Conservation (phyloP, 768 basidiomycete species). For the Lyophyllum decastes region DNA sequence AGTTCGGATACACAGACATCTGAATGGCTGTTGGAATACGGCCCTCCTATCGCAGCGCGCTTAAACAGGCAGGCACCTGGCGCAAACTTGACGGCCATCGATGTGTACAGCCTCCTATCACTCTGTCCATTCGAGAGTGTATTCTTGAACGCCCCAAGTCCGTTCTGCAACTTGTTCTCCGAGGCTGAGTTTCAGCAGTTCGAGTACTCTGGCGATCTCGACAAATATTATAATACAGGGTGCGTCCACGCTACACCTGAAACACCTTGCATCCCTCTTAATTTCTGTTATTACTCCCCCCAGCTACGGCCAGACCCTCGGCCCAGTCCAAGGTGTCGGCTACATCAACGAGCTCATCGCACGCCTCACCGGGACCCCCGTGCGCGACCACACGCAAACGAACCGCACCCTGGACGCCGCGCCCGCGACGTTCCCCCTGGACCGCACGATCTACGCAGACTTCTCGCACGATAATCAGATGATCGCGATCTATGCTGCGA, state of each 20-base stretch:
- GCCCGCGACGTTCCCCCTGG: conserved; percentile 70
- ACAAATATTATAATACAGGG: conserved; percentile 82
- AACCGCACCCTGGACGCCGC: conserved; percentile 70
- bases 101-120: conserved; percentile 63
- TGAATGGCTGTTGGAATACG: conserved; percentile 60
- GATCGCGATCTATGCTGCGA: conserved; percentile 71
- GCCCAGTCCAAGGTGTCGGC: conserved; percentile 81
- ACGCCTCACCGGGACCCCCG: conserved; percentile 64
- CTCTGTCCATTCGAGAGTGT: conserved; percentile 84
- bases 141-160: conserved; percentile 49
- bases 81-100: conserved; percentile 53
- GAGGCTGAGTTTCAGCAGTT: conserved; percentile 61
- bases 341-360: conserved; percentile 90
- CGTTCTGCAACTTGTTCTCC: conserved; percentile 76
- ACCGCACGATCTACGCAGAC: conserved; percentile 69
- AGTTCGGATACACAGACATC: conserved; percentile 41
- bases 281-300: background rate
- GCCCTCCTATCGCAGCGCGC: conserved; percentile 53
- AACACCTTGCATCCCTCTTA: too few relatives aligned
- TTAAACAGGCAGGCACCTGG: conserved; percentile 65
- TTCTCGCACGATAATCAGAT: conserved; percentile 89
- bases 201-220: conserved; percentile 72
- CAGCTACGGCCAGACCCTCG: conserved; percentile 69
- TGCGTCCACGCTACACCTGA: too few relatives aligned
- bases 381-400: conserved; percentile 71